Conservation (phyloP, 352 stramenopile genomes). For the Phytophthora litchii region DNA sequence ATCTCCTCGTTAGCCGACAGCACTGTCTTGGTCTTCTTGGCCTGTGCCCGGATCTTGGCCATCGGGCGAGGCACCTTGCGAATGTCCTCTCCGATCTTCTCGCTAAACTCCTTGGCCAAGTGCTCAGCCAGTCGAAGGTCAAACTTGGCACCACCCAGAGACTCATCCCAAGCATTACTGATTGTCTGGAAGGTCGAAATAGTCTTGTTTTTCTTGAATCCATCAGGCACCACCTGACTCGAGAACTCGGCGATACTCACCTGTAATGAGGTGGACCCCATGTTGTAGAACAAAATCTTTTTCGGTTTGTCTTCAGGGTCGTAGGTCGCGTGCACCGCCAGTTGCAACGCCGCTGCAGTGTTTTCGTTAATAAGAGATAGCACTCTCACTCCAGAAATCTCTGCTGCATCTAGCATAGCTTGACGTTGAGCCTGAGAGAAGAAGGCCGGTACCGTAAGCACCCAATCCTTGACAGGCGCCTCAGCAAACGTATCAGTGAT, state of each 20-base stretch:
- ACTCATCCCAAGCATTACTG: constrained; percentile 94
- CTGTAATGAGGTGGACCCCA: constrained; percentile 94
- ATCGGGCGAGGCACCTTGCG: constrained; percentile 89
- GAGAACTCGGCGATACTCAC: constrained; percentile 89
- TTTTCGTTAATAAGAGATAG: constrained; percentile 98
- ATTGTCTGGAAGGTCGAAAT: constrained; percentile 93
- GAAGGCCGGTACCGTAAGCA: constrained; percentile 96
- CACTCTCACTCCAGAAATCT: constrained; percentile 95
- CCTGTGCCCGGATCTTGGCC: constrained; percentile 95
- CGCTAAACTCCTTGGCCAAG: constrained; percentile 94
- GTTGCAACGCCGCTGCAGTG: constrained; percentile 96
- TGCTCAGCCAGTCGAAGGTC: constrained; percentile 94
- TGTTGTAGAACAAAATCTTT: constrained; percentile 98
- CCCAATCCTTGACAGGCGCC: constrained; percentile 89
- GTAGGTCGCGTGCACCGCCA: constrained; percentile 94
- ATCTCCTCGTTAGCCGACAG: constrained; percentile 97
- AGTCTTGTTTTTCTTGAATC: constrained; percentile 93
- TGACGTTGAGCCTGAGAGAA: constrained; percentile 95
- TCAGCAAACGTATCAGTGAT: constrained; percentile 80
- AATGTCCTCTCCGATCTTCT: constrained; percentile 92
- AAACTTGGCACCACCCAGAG: constrained; percentile 92
- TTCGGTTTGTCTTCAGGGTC: constrained; percentile 67
- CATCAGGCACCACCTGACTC: constrained; percentile 82
- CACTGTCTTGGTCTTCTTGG: constrained; percentile 98
- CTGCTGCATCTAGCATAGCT: constrained; percentile 94